Evolutionary conservation across 2,329 filamentous ascomycete species (phyloP).

Genomic region (Pseudocercospora fuligena): DNA sequence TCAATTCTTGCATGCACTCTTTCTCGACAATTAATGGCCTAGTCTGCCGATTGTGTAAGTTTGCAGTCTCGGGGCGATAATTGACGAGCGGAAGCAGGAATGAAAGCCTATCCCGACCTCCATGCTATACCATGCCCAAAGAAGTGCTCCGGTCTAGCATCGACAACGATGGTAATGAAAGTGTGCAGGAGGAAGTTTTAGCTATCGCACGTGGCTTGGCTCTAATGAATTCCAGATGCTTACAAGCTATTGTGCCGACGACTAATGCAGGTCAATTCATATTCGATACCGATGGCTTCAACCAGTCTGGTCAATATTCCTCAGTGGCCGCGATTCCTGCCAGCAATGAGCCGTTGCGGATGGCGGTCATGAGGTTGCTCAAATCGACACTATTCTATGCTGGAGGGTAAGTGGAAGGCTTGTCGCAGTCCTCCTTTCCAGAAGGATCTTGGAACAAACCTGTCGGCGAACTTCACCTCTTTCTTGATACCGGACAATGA

Average conservation of each 20-base stretch:
- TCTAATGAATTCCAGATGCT: neutral
- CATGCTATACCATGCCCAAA: neutral
- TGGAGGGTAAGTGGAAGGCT: neutral
- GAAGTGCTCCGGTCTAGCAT: neutral
- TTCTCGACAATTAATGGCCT: neutral
- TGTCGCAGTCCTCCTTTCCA: neutral
- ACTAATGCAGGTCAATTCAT: conserved; percentile 3
- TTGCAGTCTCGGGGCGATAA: neutral
- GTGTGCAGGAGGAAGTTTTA: neutral
- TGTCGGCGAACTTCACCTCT: neutral
- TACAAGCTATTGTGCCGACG: neutral
- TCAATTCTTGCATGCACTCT: neutral
- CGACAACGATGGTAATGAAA: neutral
- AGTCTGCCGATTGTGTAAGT: neutral
- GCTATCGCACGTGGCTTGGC: neutral
- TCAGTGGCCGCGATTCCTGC: neutral
- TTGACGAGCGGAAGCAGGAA: conserved; percentile 3
- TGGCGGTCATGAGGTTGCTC: neutral
- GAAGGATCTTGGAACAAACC: neutral
- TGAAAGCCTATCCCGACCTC: neutral
- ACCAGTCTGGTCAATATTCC: neutral
- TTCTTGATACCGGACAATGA: neutral
- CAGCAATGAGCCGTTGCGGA: neutral
- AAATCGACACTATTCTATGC: neutral
- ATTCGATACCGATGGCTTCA: neutral